Evolutionary conservation across 345 rosid genomes (phyloP).

Genomic region (Pseudoturritis turrita): DNA sequence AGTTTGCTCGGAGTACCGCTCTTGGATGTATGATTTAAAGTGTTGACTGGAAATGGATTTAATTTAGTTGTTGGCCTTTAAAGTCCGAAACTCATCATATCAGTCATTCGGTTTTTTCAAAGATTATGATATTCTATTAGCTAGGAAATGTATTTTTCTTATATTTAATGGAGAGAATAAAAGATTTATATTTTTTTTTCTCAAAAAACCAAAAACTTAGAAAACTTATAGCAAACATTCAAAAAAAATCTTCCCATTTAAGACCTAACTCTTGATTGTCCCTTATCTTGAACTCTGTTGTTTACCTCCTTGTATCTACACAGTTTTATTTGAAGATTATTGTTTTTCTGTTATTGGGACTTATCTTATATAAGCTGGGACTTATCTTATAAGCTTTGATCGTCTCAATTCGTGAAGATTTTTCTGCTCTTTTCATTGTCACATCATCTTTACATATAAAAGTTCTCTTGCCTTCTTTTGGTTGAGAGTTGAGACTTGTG

Average conservation of each 20-base stretch:
- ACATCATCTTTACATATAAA: neutral
- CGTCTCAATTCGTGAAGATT: neutral
- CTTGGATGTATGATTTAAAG: neutral
- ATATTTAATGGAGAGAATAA: neutral
- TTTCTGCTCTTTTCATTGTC: neutral
- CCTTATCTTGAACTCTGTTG: neutral
- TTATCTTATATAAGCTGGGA: too few species aligned
- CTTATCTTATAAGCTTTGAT: neutral
- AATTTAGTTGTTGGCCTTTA: neutral
- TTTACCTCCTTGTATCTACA: neutral
- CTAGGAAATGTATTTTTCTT: neutral
- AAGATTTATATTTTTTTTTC: too few species aligned
- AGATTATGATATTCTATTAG: neutral
- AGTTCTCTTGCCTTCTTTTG: neutral
- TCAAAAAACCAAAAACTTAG: neutral
- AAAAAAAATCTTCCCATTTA: neutral
- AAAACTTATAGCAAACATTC: neutral
- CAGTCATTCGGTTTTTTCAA: neutral
- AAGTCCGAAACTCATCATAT: neutral
- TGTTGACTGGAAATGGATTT: constrained; percentile 8
- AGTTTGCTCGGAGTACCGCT: neutral
- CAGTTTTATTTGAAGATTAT: neutral
- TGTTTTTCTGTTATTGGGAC: neutral
- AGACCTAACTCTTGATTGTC: neutral
- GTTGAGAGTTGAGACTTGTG: neutral